Evolutionary conservation across 805 yeast species (phyloP).

Genomic region (Nakazawaea wyomingensis): DNA sequence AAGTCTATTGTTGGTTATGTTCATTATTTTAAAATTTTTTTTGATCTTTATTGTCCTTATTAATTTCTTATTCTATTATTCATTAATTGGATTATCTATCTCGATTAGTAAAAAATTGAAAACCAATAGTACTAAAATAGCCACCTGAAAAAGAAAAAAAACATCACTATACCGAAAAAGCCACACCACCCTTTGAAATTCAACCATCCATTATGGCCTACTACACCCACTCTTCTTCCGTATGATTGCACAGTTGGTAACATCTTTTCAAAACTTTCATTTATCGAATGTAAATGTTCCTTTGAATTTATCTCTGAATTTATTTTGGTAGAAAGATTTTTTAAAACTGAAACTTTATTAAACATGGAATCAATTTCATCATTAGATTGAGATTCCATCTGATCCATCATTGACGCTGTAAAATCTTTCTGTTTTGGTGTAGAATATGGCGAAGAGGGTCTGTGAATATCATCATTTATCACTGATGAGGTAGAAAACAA

Average conservation of each 20-base stretch:
- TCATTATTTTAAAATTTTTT: constrained; percentile 21
- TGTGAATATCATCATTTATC: constrained; percentile 5
- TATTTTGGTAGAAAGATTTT: constrained; percentile 50
- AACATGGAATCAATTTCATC: constrained; percentile 52
- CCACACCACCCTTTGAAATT: constrained; percentile 13
- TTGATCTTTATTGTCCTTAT: too few species aligned
- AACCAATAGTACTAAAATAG: constrained; percentile 17
- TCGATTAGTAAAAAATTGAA: too few species aligned
- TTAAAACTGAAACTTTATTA: constrained; percentile 48
- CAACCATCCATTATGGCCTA: constrained; percentile 53
- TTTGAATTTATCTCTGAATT: constrained; percentile 54
- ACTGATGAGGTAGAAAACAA: constrained; percentile 7
- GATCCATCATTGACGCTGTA: constrained; percentile 49
- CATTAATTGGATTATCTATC: too few species aligned
- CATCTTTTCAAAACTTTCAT: constrained; percentile 44
- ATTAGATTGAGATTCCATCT: constrained; percentile 62
- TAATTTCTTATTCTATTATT: too few species aligned
- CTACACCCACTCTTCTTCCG: constrained; percentile 62
- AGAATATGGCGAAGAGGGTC: constrained; percentile 40
- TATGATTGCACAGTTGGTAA: constrained; percentile 55
- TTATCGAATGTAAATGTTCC: constrained; percentile 25
- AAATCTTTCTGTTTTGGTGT: constrained; percentile 29
- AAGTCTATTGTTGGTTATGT: background rate
- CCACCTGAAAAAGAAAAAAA: constrained; percentile 42
- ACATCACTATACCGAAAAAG: constrained; percentile 36